These are phyloP conservation scores for Penicillium malachiteum DNA, from an alignment of 495 filamentous ascomycete species.

Conservation along the genomic window DNA sequence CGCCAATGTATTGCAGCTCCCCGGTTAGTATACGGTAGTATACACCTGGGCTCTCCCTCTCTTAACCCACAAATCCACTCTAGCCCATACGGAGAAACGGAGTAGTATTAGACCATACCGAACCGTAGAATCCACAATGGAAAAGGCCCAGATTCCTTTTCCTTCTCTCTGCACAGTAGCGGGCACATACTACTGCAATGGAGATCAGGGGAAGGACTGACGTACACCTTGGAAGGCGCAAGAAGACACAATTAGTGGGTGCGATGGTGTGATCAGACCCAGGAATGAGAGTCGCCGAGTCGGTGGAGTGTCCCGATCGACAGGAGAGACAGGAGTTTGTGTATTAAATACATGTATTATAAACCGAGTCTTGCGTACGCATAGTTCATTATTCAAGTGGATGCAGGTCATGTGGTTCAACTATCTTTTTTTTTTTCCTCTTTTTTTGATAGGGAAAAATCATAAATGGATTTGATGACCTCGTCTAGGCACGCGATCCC, in stretches of 20 bases:
- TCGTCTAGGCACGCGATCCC: too few relatives aligned
- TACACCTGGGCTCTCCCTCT: too few relatives aligned
- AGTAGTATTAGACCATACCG: too few relatives aligned
- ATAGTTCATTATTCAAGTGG: too few relatives aligned
- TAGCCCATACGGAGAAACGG: neutral
- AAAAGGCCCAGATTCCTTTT: neutral
- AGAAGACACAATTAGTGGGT: conserved; percentile 36
- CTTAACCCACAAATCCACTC: neutral
- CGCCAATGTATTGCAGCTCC: neutral
- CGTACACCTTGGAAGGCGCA: conserved; percentile 25
- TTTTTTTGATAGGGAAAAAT: neutral
- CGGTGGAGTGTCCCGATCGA: neutral
- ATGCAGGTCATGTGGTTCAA: neutral
- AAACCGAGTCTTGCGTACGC: neutral
- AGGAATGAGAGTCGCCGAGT: neutral
- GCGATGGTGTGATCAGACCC: conserved; percentile 43
- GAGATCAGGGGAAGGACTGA: conserved; percentile 32
- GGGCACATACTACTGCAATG: conserved; percentile 16
- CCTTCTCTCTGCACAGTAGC: neutral
- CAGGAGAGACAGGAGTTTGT: neutral
- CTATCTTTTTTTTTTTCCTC: neutral
- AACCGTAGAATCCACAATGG: neutral
- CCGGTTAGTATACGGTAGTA: too few relatives aligned
- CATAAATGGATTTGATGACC: too few relatives aligned
- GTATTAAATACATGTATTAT: neutral